These are phyloP conservation scores for Fusarium cyanostomum DNA, from an alignment of 2,329 filamentous ascomycete species.

Conservation along the genomic window DNA sequence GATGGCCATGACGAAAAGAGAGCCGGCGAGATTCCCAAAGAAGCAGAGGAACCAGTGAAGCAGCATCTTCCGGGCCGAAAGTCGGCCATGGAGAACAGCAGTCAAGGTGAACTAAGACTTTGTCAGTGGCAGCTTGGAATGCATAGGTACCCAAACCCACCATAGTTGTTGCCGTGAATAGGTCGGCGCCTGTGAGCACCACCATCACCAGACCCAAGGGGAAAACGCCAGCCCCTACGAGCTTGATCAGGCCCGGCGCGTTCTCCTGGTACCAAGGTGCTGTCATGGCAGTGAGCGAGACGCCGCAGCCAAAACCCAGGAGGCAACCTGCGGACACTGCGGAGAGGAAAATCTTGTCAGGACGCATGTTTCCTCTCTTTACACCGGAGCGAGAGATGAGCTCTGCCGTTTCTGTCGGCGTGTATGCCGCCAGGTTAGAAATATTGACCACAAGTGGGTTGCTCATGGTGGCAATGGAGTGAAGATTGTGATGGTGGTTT, in stretches of 20 bases:
- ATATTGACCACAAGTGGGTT: slow-evolving; percentile 29
- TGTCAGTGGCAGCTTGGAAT: not conserved
- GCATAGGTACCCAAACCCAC: not conserved
- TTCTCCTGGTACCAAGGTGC: slow-evolving; percentile 40
- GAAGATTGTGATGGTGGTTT: not conserved
- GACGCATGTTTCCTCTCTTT: slow-evolving; percentile 27
- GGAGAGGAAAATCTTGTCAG: slow-evolving; percentile 38
- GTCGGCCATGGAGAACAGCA: slow-evolving; percentile 32
- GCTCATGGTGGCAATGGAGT: slow-evolving; percentile 14
- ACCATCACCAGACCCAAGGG: slow-evolving; percentile 36
- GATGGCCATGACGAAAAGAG: slow-evolving; percentile 57
- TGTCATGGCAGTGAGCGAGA: slow-evolving; percentile 32
- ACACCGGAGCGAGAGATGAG: slow-evolving; percentile 35
- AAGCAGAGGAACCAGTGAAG: slow-evolving; percentile 57
- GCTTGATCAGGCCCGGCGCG: slow-evolving; percentile 34
- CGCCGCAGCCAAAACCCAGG: slow-evolving; percentile 36
- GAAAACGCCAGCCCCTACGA: slow-evolving; percentile 36
- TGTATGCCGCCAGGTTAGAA: slow-evolving; percentile 31
- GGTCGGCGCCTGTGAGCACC: slow-evolving; percentile 33
- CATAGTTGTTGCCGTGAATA: slow-evolving; percentile 38
- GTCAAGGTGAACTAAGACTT: slow-evolving; percentile 32
- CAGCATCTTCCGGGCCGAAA: slow-evolving; percentile 38
- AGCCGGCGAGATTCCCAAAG: slow-evolving; percentile 59
- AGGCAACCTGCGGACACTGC: slow-evolving; percentile 35
- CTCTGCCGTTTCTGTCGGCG: slow-evolving; percentile 35